Conservation (phyloP, 306 rosid genomes). For the Fagus sylvatica region DNA sequence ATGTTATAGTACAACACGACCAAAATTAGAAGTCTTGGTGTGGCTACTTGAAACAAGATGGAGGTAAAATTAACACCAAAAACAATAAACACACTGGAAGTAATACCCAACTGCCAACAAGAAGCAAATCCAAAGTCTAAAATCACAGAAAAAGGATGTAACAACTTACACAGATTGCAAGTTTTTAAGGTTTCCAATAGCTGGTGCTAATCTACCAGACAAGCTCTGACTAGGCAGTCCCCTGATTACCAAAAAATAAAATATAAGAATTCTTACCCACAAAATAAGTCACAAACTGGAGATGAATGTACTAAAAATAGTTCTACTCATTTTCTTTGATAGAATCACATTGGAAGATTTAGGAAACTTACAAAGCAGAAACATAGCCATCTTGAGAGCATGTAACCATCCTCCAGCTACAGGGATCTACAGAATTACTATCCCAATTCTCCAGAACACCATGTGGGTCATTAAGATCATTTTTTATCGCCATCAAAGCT, state of each 20-base stretch:
- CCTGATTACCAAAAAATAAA: constrained; percentile 37
- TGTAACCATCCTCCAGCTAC: constrained; percentile 99
- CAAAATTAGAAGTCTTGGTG: constrained; percentile 1
- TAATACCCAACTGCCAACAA: not conserved
- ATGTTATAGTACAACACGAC: not conserved
- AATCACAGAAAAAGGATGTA: constrained; percentile 5
- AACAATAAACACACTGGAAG: not conserved
- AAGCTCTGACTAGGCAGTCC: constrained; percentile 96
- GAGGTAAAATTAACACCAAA: not conserved
- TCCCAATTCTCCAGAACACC: constrained; percentile 96
- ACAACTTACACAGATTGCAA: constrained; percentile 86
- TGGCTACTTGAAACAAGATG: not conserved
- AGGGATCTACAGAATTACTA: constrained; percentile 91
- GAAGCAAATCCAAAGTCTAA: constrained; percentile 4
- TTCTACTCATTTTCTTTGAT: constrained; percentile 2
- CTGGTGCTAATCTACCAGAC: constrained; percentile 84
- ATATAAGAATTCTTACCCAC: not conserved
- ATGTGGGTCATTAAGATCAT: constrained; percentile 73
- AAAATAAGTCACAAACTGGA: constrained; percentile 20
- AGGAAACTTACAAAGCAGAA: constrained; percentile 66
- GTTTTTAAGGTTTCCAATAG: constrained; percentile 78
- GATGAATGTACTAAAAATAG: not conserved
- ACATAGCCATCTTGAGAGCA: constrained; percentile 86
- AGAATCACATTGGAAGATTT: constrained; percentile 15
- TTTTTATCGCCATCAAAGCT: constrained; percentile 86